Percentiles rank a stretch among this genome's conserved stretches.
Evolutionary conservation across 176 grass and related monocot genomes (phyloP).

Genomic region (Ensete glaucum): DNA sequence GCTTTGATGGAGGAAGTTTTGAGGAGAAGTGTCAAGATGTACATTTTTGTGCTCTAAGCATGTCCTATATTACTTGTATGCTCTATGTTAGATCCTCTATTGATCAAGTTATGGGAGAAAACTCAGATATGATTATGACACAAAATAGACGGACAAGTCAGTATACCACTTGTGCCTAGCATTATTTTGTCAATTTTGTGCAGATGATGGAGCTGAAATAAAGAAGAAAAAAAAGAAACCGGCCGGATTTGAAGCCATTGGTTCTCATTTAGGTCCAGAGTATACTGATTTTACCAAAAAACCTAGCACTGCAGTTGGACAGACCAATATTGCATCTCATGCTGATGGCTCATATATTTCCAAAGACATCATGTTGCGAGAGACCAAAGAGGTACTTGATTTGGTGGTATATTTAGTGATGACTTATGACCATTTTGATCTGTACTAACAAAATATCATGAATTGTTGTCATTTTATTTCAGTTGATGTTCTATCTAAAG

Average conservation of each 20-base stretch:
- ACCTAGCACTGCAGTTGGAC: constrained; percentile 29
- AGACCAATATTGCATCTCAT: constrained; percentile 40
- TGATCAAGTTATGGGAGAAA: not conserved
- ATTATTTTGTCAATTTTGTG: constrained; percentile 23
- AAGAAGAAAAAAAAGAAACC: constrained; percentile 73
- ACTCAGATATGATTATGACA: not conserved
- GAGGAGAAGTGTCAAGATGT: too few relatives aligned
- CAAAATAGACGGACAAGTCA: not conserved
- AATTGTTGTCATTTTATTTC: constrained; percentile 1
- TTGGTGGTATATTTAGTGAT: not conserved
- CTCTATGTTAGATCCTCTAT: too few relatives aligned
- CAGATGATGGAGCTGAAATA: constrained; percentile 57
- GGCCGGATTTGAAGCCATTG: constrained; percentile 27
- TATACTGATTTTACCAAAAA: constrained; percentile 46
- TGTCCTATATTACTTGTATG: too few relatives aligned
- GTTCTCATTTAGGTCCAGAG: constrained; percentile 33
- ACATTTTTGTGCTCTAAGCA: too few relatives aligned
- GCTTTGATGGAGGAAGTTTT: too few relatives aligned
- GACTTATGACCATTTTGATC: not conserved
- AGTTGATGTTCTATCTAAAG: constrained; percentile 21
- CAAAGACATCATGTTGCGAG: constrained; percentile 48
- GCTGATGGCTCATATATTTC: constrained; percentile 34
- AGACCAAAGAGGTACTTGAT: constrained; percentile 61
- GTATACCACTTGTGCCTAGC: not conserved
- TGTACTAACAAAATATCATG: not conserved